Conservation (phyloP, 176 grass and related monocot species). For the Avena sativa region DNA sequence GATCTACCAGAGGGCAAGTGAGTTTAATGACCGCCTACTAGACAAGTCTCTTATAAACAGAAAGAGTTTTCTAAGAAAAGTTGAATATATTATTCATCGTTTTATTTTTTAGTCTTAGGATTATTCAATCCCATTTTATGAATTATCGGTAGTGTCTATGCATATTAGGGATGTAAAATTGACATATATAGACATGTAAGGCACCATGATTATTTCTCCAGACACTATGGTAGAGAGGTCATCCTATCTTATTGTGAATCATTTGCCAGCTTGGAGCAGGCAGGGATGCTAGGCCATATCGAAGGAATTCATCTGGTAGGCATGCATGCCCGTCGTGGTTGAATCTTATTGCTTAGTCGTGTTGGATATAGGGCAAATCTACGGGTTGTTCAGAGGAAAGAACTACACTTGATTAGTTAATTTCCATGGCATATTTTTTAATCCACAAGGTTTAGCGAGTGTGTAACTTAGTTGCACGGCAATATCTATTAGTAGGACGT, state of each 20-base stretch:
- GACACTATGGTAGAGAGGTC: too few relatives aligned
- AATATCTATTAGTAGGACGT: too few relatives aligned
- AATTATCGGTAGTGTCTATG: too few relatives aligned
- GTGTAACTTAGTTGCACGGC: too few relatives aligned
- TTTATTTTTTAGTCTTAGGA: not conserved
- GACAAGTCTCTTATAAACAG: not conserved
- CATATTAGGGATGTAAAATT: not conserved
- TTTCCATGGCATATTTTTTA: too few relatives aligned
- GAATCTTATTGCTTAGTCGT: not conserved
- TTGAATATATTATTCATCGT: not conserved
- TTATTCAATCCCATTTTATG: not conserved
- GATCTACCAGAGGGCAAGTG: not conserved
- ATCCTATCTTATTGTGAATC: not conserved
- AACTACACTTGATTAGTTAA: too few relatives aligned
- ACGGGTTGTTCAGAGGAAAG: too few relatives aligned
- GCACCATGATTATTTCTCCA: too few relatives aligned
- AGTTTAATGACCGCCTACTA: not conserved
- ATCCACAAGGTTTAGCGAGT: too few relatives aligned
- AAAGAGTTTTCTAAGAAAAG: not conserved
- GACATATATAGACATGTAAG: too few relatives aligned
- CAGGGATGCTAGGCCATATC: not conserved
- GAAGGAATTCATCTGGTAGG: not conserved
- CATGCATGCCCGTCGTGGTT: not conserved
- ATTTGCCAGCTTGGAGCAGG: not conserved
- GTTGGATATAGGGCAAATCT: not conserved